A percentile compares a stretch with the other conserved stretches of the same genome.
These are phyloP conservation scores for Musa schizocarpa DNA, from an alignment of 176 grass and related monocot genomes.

Conservation along the genomic window DNA sequence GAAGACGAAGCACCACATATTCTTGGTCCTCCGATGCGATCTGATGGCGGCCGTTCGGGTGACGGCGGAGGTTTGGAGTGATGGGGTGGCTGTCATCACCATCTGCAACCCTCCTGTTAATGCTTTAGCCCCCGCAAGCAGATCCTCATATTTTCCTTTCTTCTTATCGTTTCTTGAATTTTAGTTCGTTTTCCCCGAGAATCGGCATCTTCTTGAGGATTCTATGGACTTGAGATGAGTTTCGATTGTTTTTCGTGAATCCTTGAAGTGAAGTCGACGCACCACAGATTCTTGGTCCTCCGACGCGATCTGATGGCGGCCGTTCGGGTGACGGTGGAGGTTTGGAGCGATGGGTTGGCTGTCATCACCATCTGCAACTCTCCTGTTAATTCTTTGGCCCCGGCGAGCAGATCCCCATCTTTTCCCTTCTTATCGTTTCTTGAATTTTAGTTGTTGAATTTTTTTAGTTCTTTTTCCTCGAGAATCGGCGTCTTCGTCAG, in stretches of 20 bases:
- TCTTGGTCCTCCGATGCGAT: slow-evolving; percentile 8
- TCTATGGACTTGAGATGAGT: background rate
- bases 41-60: slow-evolving; percentile 60
- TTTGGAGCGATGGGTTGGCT: slow-evolving; percentile 60
- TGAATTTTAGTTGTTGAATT: background rate
- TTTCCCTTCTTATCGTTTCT: background rate
- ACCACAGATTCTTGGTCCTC: background rate
- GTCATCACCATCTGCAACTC: slow-evolving; percentile 83
- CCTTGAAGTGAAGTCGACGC: background rate
- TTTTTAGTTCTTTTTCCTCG: background rate
- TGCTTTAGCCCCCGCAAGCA: slow-evolving; percentile 66
- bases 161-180: slow-evolving; percentile 1
- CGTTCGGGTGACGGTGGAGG: slow-evolving; percentile 79
- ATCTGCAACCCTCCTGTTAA: slow-evolving; percentile 86
- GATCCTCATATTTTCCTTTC: background rate
- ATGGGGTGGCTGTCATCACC: slow-evolving; percentile 79
- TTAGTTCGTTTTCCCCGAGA: background rate
- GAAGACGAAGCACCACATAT: background rate
- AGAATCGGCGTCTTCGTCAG: background rate
- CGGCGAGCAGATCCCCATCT: slow-evolving; percentile 27
- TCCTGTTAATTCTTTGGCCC: slow-evolving; percentile 83
- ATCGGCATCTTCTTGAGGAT: background rate
- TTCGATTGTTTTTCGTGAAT: too few species aligned
- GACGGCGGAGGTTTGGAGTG: slow-evolving; percentile 82
- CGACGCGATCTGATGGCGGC: slow-evolving; percentile 40